Conservation (phyloP, 2,329 filamentous ascomycete species). For the Raffaelea ambrosiae region DNA sequence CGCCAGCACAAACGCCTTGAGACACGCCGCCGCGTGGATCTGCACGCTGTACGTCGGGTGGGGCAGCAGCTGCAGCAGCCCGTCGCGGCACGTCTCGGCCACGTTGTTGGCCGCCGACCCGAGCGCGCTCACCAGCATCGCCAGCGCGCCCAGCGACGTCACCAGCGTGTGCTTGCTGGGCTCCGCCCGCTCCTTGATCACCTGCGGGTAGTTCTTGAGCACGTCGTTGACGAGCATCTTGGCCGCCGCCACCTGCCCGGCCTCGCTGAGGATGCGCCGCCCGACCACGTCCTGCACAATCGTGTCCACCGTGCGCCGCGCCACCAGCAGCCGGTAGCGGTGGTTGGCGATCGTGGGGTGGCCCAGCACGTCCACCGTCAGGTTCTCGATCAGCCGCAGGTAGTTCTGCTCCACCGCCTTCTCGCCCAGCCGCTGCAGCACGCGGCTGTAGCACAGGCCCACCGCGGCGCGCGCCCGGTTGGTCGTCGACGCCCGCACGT, state of each 20-base stretch:
- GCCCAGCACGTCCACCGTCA: conserved; percentile 73
- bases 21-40: conserved; percentile 75
- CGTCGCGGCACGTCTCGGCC: conserved; percentile 78
- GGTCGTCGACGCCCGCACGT: conserved; percentile 66
- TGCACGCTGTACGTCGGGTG: conserved; percentile 97
- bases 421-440: conserved; percentile 71
- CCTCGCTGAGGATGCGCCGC: conserved; percentile 74
- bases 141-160: conserved; percentile 68
- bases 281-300: conserved; percentile 80
- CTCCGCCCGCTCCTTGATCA: conserved; percentile 76
- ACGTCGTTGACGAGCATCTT: conserved; percentile 77
- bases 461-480: conserved; percentile 77
- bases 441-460: conserved; percentile 76
- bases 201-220: conserved; percentile 90
- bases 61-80: conserved; percentile 79
- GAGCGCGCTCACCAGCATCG: conserved; percentile 68
- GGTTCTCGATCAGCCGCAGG: conserved; percentile 67
- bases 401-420: conserved; percentile 79
- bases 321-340: conserved; percentile 77
- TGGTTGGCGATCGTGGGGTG: conserved; percentile 70
- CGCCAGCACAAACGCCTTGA: conserved; percentile 79
- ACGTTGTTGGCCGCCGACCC: conserved; percentile 75
- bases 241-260: conserved; percentile 75
- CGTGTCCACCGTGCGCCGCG: conserved; percentile 74
- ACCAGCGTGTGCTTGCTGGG: conserved; percentile 81